A percentile compares a stretch with the other conserved stretches of the same genome.
Conservation (phyloP, 768 basidiomycete genomes). For the Suillus variegatus region DNA sequence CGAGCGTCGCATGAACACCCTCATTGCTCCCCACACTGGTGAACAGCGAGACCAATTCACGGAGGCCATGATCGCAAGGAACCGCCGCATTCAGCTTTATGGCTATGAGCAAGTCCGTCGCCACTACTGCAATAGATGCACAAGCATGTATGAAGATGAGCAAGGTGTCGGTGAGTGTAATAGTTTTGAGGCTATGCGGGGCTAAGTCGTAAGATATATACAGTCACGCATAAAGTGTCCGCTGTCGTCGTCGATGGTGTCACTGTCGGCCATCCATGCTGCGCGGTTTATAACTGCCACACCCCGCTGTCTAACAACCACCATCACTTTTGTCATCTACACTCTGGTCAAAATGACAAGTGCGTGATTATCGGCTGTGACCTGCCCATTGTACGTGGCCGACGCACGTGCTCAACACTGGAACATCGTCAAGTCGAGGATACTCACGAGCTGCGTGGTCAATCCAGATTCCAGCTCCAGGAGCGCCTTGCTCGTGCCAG, state of each 20-base stretch:
- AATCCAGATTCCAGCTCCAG: too few species aligned
- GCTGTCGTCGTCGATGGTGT: slow-evolving; percentile 25
- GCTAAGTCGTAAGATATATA: too few species aligned
- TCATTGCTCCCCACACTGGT: slow-evolving; percentile 28
- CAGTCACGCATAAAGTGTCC: not conserved
- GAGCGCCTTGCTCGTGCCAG: too few species aligned
- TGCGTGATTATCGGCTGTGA: too few species aligned
- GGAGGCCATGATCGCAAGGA: slow-evolving; percentile 26
- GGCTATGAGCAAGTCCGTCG: slow-evolving; percentile 27
- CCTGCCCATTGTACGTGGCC: too few species aligned
- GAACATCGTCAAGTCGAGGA: too few species aligned
- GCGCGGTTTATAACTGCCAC: slow-evolving; percentile 13
- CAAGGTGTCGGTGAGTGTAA: slow-evolving; percentile 7
- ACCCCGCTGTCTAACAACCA: slow-evolving; percentile 16
- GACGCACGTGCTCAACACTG: too few species aligned
- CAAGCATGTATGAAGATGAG: slow-evolving; percentile 14
- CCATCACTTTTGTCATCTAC: not conserved
- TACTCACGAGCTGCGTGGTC: too few species aligned
- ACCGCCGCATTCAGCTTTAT: slow-evolving; percentile 19
- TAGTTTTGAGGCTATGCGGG: too few species aligned
- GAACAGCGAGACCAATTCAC: slow-evolving; percentile 28
- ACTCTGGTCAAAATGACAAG: too few species aligned
- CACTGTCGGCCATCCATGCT: slow-evolving; percentile 20
- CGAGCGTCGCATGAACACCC: not conserved
- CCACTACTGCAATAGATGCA: slow-evolving; percentile 31